Base-by-base conservation (phyloP, 2,329 filamentous ascomycete genomes). In the Fusarium sp. region DNA sequence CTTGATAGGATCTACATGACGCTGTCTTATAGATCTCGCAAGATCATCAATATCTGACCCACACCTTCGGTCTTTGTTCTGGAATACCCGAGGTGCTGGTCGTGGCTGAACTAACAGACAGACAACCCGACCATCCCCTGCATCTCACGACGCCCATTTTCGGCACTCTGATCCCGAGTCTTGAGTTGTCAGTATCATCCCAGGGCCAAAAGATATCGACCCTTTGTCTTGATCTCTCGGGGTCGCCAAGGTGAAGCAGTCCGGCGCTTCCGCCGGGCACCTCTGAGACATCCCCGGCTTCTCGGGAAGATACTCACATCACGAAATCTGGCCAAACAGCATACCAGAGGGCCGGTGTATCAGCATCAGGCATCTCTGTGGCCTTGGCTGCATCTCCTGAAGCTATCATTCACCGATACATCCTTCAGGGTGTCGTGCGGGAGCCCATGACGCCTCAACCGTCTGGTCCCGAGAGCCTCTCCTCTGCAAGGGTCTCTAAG, bases 31-130 rank as follows among this genome's bases (percentile, higher is more conserved):
- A 17, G 40, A 40, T 20, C 57, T 60, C 32, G 14, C 38, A 52
- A 50, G 33, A 67, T 59, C 38, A 52, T 60, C 37, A 52, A 65
- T 61, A 62, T 25, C 72, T 57, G 73, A 73, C 77, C 76, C 75
- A 77, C 76, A 70, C 63, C 52, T 57, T 72, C 68, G 50, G 62
- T 60, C 71, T 66, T 60, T 68, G 56, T 64, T 58, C 69, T 71
- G 15, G 47, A 61, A 69, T 68, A 73, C 67, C 76, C 52, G 70
- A 70, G 47, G 65, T 61, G 63, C 70, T 56, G 65, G 64, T 69
- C 76, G 75, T 76, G 71, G 71, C 73, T 73, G 62, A 52, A 77
- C 75, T 77, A 76, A 78, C 58, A 75, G 40, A 69, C 54, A 56
- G 65, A 30, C 73, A 72, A 70, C 45, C 73, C 52, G 63, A 68